phyloP scores from a whole-genome alignment of 352 stramenopile genomes.

The Globisporangium sylvaticum region DNA sequence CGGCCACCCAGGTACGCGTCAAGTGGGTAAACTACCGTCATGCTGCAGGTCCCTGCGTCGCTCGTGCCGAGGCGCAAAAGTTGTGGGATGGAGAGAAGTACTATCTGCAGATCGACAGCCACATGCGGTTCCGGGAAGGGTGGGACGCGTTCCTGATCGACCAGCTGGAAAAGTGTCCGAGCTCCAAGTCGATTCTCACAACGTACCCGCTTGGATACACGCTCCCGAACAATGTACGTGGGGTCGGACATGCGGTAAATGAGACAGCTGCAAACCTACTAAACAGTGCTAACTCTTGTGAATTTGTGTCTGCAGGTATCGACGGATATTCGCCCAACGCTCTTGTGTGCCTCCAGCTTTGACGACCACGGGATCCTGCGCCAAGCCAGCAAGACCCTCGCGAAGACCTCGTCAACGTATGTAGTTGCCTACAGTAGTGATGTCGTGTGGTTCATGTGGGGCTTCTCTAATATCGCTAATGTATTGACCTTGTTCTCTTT shows the following conservation, averaged over 20 bases:
- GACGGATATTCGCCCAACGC: neutral
- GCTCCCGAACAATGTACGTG: neutral
- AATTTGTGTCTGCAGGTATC: neutral
- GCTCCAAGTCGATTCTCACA: constrained; percentile 79
- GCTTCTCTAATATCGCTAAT: neutral
- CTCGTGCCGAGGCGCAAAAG: constrained; percentile 45
- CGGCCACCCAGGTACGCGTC: neutral
- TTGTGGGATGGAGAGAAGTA: constrained; percentile 85
- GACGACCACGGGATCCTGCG: neutral
- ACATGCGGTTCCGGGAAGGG: constrained; percentile 83
- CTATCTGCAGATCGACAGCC: constrained; percentile 94
- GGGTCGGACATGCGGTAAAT: neutral
- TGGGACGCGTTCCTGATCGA: constrained; percentile 92
- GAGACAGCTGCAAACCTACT: neutral
- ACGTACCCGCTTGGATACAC: constrained; percentile 92
- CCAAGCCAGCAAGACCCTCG: neutral
- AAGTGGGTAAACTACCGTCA: neutral
- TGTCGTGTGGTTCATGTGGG: neutral
- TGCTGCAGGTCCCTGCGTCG: neutral
- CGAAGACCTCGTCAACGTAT: neutral
- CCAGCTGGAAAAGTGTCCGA: constrained; percentile 46
- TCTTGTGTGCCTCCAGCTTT: neutral
- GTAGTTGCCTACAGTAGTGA: neutral
- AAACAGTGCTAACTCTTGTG: neutral
- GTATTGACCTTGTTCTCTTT: neutral